phyloP scores from a whole-genome alignment of 2,329 filamentous ascomycete species.

The Fusarium drepaniforme region DNA sequence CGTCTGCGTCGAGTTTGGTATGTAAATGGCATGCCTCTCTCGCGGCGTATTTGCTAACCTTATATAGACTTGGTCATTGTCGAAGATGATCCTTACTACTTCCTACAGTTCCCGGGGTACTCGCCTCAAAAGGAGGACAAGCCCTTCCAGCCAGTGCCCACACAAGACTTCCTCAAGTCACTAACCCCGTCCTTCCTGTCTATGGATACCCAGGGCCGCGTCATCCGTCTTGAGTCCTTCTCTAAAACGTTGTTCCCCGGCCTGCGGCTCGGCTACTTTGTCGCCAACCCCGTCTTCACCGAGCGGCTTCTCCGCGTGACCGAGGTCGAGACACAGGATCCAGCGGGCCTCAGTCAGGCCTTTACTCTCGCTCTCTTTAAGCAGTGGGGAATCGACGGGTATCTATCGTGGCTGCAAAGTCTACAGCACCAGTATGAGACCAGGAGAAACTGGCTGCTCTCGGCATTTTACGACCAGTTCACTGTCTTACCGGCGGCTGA shows the following conservation, averaged over 20 bases:
- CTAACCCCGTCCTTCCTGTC: constrained; percentile 41
- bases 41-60: not conserved
- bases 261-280: constrained; percentile 11
- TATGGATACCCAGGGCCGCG: constrained; percentile 42
- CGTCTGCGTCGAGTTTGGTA: not conserved
- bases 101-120: constrained; percentile 41
- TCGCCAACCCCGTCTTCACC: not conserved
- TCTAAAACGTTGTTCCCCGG: constrained; percentile 34
- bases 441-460: not conserved
- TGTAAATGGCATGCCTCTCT: not conserved
- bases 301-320: not conserved
- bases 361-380: not conserved
- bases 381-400: not conserved
- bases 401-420: not conserved
- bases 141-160: not conserved
- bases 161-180: constrained; percentile 25
- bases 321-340: not conserved
- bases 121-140: not conserved
- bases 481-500: not conserved
- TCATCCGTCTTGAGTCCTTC: constrained; percentile 42
- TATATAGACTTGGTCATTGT: constrained; percentile 10
- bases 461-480: not conserved
- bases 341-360: not conserved
- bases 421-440: not conserved
- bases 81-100: constrained; percentile 43